Conservation (phyloP, 768 basidiomycete genomes). For the Dentipellis fragilis region DNA sequence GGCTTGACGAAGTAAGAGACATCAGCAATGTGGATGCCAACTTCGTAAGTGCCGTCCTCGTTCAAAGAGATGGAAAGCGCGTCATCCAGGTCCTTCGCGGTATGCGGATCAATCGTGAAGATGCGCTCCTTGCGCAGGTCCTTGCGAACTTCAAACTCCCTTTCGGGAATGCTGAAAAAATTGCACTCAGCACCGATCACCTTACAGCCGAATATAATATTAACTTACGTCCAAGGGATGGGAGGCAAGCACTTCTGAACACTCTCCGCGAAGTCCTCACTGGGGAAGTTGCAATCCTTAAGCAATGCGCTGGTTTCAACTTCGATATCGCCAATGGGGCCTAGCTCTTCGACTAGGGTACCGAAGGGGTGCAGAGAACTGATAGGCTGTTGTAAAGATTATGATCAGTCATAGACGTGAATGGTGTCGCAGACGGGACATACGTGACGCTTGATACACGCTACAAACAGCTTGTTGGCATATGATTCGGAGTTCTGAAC, state of each 20-base stretch:
- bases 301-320: constrained; percentile 95
- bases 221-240: constrained; percentile 80
- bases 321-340: constrained; percentile 96
- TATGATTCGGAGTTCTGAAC: constrained; percentile 91
- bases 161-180: constrained; percentile 65
- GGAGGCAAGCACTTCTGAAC: constrained; percentile 95
- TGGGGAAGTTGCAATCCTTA: constrained; percentile 98
- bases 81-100: constrained; percentile 91
- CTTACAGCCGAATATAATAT: background rate
- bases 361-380: constrained; percentile 98
- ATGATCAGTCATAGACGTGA: background rate
- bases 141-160: constrained; percentile 78
- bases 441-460: constrained; percentile 97
- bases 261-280: constrained; percentile 92
- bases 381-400: constrained; percentile 47
- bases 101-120: constrained; percentile 88
- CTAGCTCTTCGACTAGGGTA: constrained; percentile 94
- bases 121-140: constrained; percentile 79
- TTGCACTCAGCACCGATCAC: constrained; percentile 9
- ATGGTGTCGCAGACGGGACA: background rate
- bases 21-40: constrained; percentile 94
- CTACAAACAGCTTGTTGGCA: constrained; percentile 85
- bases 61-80: constrained; percentile 83
- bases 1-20: constrained; percentile 93
- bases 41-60: constrained; percentile 86